Conservation (phyloP, 192 early-diverging fungal genomes). For the Umbelopsis sp. region DNA sequence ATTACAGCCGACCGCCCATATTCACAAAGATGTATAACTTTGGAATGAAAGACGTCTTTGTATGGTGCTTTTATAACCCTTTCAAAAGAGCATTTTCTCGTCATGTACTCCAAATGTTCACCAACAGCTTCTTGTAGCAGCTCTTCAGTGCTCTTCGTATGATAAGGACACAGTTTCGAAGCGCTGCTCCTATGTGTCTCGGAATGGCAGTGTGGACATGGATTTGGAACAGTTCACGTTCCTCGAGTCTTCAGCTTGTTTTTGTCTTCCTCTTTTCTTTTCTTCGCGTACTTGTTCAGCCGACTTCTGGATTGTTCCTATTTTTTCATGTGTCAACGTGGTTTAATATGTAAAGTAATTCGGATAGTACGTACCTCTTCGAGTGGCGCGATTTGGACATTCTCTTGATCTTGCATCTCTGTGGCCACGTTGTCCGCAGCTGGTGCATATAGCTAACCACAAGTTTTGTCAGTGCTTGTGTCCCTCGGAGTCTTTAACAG, state of each 20-base stretch:
- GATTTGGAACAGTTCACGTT: neutral
- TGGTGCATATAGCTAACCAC: too few relatives aligned
- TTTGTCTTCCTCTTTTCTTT: neutral
- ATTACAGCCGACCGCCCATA: neutral
- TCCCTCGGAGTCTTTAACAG: too few relatives aligned
- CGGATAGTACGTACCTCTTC: neutral
- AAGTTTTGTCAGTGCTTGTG: too few relatives aligned
- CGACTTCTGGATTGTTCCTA: neutral
- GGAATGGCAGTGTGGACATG: neutral
- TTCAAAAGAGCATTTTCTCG: neutral
- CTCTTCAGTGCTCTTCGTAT: neutral
- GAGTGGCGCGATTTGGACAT: too few relatives aligned
- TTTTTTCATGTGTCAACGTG: neutral
- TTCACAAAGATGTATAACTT: neutral
- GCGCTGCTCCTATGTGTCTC: neutral
- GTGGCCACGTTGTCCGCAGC: too few relatives aligned
- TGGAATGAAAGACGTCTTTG: neutral
- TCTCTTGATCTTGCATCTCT: too few relatives aligned
- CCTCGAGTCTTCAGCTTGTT: neutral
- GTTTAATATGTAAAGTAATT: neutral
- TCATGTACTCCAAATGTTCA: neutral
- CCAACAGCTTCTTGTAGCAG: conserved; percentile 6
- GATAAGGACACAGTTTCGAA: neutral
- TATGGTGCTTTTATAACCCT: neutral
- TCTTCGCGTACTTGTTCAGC: neutral